A percentile compares a stretch with the other conserved stretches of the same genome.
Conservation (phyloP, 495 filamentous ascomycete genomes). For the Penicillium mononematosum region DNA sequence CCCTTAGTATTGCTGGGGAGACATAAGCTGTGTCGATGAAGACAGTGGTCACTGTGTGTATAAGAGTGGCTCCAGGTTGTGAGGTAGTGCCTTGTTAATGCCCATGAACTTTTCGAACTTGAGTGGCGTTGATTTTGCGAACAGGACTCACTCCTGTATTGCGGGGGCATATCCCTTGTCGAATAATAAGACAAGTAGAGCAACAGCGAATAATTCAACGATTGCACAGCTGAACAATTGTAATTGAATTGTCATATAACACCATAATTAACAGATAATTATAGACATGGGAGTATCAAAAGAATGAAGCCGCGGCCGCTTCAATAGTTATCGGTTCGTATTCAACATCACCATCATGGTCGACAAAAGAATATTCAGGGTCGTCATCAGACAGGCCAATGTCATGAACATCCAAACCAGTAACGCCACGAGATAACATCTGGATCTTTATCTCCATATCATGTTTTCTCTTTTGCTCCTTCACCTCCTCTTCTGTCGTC, state of each 20-base stretch:
- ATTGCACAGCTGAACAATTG: neutral
- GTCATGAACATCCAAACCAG: neutral
- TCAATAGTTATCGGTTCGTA: neutral
- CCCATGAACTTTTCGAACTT: neutral
- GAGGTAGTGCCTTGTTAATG: neutral
- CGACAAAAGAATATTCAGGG: neutral
- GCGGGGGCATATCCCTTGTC: neutral
- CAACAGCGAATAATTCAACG: neutral
- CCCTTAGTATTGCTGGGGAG: slow-evolving; percentile 1
- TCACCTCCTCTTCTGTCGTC: slow-evolving; percentile 8
- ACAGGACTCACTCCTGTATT: neutral
- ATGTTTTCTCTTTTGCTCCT: slow-evolving; percentile 1
- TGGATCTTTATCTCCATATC: slow-evolving; percentile 2
- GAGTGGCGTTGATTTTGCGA: neutral
- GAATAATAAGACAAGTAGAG: neutral
- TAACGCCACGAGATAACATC: neutral
- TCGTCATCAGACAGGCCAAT: neutral
- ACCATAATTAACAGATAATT: neutral
- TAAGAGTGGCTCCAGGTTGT: neutral
- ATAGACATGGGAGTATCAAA: neutral
- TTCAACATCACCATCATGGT: neutral
- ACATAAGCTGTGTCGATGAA: neutral
- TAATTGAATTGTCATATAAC: neutral
- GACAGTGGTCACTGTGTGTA: neutral
- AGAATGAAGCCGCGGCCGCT: slow-evolving; percentile 3